Evolutionary conservation across 2,329 filamentous ascomycete genomes (phyloP).

Genomic region (Ascochyta pisi): DNA sequence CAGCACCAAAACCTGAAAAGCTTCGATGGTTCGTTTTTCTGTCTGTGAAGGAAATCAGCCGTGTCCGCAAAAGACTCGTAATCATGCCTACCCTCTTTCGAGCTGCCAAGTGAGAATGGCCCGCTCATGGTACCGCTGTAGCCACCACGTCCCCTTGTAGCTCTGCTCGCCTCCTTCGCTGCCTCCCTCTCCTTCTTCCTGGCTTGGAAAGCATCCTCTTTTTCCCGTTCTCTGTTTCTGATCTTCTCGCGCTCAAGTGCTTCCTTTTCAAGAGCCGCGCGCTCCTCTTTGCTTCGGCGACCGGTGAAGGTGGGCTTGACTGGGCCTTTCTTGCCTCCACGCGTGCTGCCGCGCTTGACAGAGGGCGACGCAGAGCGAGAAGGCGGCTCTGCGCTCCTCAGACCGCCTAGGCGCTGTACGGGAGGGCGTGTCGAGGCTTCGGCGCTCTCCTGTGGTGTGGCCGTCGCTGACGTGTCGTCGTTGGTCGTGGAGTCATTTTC

Average conservation of each 20-base stretch:
- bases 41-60: slow-evolving; percentile 27
- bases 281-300: slow-evolving; percentile 53
- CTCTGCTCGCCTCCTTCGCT: slow-evolving; percentile 32
- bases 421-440: slow-evolving; percentile 31
- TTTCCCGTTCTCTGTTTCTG: slow-evolving; percentile 44
- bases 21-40: slow-evolving; percentile 28
- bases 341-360: slow-evolving; percentile 35
- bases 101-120: slow-evolving; percentile 49
- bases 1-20: slow-evolving; percentile 32
- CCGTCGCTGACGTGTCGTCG: slow-evolving; percentile 21
- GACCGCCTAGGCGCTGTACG: slow-evolving; percentile 37
- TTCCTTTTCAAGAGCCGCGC: slow-evolving; percentile 52
- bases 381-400: slow-evolving; percentile 37
- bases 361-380: slow-evolving; percentile 42
- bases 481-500: slow-evolving; percentile 21
- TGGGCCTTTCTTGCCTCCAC: slow-evolving; percentile 38
- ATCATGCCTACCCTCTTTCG: slow-evolving; percentile 31
- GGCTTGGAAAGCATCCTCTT: slow-evolving; percentile 29
- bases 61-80: background rate
- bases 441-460: slow-evolving; percentile 25
- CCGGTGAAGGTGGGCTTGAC: slow-evolving; percentile 52
- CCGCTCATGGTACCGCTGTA: slow-evolving; percentile 52
- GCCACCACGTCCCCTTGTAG: slow-evolving; percentile 50
- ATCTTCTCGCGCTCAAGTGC: slow-evolving; percentile 49
- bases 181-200: slow-evolving; percentile 20